phyloP scores from a whole-genome alignment of 768 basidiomycete genomes.

The Tulasnella sp. region DNA sequence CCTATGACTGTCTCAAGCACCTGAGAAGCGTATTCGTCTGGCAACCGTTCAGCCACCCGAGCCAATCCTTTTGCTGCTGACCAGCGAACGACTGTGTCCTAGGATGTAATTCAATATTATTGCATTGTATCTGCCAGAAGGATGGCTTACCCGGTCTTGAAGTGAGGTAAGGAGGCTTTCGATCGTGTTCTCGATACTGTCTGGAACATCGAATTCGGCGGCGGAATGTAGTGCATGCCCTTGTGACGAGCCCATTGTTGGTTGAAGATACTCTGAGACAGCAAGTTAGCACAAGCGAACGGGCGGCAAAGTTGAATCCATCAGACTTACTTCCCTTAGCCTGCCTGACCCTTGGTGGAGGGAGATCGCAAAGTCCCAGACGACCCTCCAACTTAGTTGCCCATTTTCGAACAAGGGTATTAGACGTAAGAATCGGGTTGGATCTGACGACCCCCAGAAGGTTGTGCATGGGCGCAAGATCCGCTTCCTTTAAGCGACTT shows the following conservation, averaged over 20 bases:
- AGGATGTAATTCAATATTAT: background rate
- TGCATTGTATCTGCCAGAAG: background rate
- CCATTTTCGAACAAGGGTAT: constrained; percentile 62
- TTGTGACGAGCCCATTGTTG: background rate
- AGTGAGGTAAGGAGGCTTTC: constrained; percentile 64
- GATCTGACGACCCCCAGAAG: constrained; percentile 41
- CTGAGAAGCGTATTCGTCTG: constrained; percentile 64
- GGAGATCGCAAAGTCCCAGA: constrained; percentile 50
- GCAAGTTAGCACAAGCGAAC: background rate
- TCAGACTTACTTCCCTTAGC: constrained; percentile 28
- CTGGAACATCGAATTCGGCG: constrained; percentile 59
- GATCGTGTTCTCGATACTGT: constrained; percentile 65
- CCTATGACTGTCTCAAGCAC: constrained; percentile 72
- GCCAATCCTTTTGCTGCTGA: constrained; percentile 90
- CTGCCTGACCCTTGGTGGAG: constrained; percentile 35
- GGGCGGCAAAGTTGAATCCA: background rate
- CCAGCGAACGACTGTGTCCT: constrained; percentile 95
- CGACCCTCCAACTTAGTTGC: constrained; percentile 62
- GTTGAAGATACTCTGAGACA: background rate
- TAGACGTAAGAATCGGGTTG: constrained; percentile 39
- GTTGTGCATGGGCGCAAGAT: constrained; percentile 39
- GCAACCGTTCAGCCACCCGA: constrained; percentile 72
- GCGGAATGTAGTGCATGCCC: constrained; percentile 23
- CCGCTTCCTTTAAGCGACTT: constrained; percentile 42
- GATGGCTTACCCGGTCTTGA: constrained; percentile 62